Evolutionary conservation across 768 basidiomycete species (phyloP).

Genomic region (Brasilioporus rufonigricans): DNA sequence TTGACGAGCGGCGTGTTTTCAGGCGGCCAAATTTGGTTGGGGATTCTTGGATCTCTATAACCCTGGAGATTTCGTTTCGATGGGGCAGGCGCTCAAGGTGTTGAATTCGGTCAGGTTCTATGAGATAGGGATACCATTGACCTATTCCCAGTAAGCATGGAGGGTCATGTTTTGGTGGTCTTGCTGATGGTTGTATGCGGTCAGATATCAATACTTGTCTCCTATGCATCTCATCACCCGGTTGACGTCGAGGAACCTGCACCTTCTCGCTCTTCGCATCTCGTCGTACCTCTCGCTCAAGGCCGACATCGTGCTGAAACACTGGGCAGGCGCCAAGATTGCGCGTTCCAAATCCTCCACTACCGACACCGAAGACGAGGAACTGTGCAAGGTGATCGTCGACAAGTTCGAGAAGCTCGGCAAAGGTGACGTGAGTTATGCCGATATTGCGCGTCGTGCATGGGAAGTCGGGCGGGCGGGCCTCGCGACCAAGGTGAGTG

Average conservation of each 20-base stretch:
- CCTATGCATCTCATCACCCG: conserved; percentile 79
- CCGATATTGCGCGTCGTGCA: conserved; percentile 90
- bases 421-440: conserved; percentile 80
- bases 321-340: conserved; percentile 97
- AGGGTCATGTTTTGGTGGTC: neutral
- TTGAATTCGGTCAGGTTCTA: conserved; percentile 90
- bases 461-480: conserved; percentile 84
- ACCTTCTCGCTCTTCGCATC: conserved; percentile 89
- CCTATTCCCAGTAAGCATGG: conserved; percentile 76
- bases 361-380: conserved; percentile 68
- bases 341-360: conserved; percentile 61
- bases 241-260: conserved; percentile 82
- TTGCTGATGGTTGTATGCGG: conserved; percentile 1
- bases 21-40: conserved; percentile 97
- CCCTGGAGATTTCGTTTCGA: conserved; percentile 86
- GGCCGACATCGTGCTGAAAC: conserved; percentile 84
- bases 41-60: conserved; percentile 93
- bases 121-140: conserved; percentile 91
- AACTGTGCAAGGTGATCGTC: conserved; percentile 79
- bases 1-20: neutral
- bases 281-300: conserved; percentile 81
- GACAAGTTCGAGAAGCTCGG: conserved; percentile 86
- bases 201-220: conserved; percentile 78
- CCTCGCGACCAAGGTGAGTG: conserved; percentile 76
- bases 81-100: conserved; percentile 92